These are phyloP conservation scores for Myrmaecium sp. DNA, from an alignment of 2,329 filamentous ascomycete genomes.

Conservation along the genomic window DNA sequence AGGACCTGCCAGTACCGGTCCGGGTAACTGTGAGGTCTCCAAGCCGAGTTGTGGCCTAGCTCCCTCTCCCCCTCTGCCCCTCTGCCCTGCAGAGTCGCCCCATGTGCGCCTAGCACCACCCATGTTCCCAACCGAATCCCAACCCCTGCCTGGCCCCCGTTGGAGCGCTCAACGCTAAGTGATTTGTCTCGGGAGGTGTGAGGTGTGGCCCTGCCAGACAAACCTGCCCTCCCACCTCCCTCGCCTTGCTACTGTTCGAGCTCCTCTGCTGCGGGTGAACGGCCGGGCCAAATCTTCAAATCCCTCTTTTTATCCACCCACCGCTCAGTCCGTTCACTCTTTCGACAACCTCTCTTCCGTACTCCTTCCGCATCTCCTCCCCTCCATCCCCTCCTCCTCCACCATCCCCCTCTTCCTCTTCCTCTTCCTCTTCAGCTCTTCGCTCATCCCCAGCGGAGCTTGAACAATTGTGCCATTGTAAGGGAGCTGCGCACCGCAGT, in stretches of 20 bases:
- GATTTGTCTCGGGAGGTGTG: too few relatives aligned
- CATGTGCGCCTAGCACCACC: too few relatives aligned
- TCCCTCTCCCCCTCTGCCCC: too few relatives aligned
- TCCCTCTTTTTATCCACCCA: neutral
- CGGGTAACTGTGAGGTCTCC: too few relatives aligned
- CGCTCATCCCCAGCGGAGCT: neutral
- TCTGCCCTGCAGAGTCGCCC: too few relatives aligned
- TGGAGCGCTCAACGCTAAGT: too few relatives aligned
- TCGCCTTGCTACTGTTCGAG: too few relatives aligned
- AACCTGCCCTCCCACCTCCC: conserved; percentile 1
- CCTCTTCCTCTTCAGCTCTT: conserved; percentile 1
- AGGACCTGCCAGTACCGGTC: too few relatives aligned
- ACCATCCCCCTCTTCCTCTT: conserved; percentile 6
- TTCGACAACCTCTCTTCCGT: neutral
- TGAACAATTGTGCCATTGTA: conserved; percentile 2
- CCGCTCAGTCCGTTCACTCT: conserved; percentile 2
- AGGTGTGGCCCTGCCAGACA: too few relatives aligned
- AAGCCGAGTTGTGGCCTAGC: too few relatives aligned
- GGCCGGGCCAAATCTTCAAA: conserved; percentile 8
- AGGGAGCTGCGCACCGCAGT: conserved; percentile 6
- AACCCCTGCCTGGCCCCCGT: too few relatives aligned
- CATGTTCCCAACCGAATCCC: too few relatives aligned
- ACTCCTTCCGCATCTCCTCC: neutral
- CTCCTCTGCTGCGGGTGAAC: conserved; percentile 7
- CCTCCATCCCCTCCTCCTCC: conserved; percentile 4